phyloP scores from a whole-genome alignment of 768 basidiomycete genomes.

The Mrakia blollopis region DNA sequence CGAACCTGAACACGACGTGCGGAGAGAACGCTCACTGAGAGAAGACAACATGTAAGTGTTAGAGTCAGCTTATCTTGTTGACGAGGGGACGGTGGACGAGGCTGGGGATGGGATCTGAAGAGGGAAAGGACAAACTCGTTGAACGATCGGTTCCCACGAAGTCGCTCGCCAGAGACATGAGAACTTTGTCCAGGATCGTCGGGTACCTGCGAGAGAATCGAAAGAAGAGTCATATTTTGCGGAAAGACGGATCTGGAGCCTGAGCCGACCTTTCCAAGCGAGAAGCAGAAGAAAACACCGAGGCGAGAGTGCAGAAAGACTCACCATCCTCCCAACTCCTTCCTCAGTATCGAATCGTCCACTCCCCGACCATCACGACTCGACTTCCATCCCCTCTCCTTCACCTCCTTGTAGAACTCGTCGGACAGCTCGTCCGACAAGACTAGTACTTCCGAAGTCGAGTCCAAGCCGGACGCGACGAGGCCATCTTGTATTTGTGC shows the following conservation, averaged over 20 bases:
- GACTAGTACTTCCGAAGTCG: not conserved
- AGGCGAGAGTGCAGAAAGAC: not conserved
- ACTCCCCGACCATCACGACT: not conserved
- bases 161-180: not conserved
- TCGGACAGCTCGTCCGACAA: not conserved
- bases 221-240: too few species aligned
- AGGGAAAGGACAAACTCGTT: not conserved
- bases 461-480: not conserved
- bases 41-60: too few species aligned
- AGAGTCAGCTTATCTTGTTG: not conserved
- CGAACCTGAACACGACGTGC: too few species aligned
- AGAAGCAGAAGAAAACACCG: not conserved
- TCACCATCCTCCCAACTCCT: not conserved
- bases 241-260: too few species aligned
- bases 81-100: not conserved
- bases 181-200: not conserved
- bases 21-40: too few species aligned
- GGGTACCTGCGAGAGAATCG: not conserved
- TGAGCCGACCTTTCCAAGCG: not conserved
- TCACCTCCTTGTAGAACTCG: not conserved
- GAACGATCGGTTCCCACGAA: not conserved
- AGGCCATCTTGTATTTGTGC: not conserved
- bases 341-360: not conserved
- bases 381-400: not conserved
- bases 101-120: too few species aligned